Percentiles rank a stretch among this genome's conserved stretches.
These are phyloP conservation scores for Mucor irregularis DNA, from an alignment of 371 early-diverging fungal species.

Conservation along the genomic window DNA sequence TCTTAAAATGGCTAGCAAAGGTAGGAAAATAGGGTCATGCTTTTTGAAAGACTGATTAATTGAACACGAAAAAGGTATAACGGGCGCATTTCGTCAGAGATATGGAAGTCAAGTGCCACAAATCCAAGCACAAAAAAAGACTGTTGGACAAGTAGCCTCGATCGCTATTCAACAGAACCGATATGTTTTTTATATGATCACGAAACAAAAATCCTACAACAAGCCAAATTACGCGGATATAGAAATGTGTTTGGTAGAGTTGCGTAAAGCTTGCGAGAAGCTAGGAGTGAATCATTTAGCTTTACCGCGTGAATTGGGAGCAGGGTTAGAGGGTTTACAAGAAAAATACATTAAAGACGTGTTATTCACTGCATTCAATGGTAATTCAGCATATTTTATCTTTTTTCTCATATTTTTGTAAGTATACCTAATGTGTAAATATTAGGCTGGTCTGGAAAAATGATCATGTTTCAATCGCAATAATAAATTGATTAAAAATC, in stretches of 20 bases:
- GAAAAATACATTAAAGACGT: constrained; percentile 33
- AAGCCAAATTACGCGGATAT: constrained; percentile 26
- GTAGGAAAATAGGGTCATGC: constrained; percentile 1
- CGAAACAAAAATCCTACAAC: constrained; percentile 32
- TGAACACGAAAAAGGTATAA: constrained; percentile 15
- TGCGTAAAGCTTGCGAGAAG: constrained; percentile 28
- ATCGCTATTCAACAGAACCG: constrained; percentile 10
- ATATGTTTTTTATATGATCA: constrained; percentile 34
- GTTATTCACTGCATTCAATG: constrained; percentile 32
- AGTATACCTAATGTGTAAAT: background rate
- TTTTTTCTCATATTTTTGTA: background rate
- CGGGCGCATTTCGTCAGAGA: constrained; percentile 24
- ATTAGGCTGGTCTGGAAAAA: constrained; percentile 36
- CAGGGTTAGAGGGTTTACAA: constrained; percentile 30
- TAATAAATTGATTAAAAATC: no score
- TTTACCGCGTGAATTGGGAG: constrained; percentile 27
- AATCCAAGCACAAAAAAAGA: constrained; percentile 29
- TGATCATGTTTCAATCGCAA: no score
- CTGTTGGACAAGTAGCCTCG: constrained; percentile 31
- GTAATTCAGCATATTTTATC: no score
- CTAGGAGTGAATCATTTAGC: constrained; percentile 27
- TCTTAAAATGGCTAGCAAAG: constrained; percentile 29
- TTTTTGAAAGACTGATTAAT: background rate
- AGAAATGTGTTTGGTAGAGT: constrained; percentile 30
- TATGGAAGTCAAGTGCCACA: constrained; percentile 22